Evolutionary conservation across 2,329 filamentous ascomycete species (phyloP).

Genomic region (Mollisiaceae sp.): DNA sequence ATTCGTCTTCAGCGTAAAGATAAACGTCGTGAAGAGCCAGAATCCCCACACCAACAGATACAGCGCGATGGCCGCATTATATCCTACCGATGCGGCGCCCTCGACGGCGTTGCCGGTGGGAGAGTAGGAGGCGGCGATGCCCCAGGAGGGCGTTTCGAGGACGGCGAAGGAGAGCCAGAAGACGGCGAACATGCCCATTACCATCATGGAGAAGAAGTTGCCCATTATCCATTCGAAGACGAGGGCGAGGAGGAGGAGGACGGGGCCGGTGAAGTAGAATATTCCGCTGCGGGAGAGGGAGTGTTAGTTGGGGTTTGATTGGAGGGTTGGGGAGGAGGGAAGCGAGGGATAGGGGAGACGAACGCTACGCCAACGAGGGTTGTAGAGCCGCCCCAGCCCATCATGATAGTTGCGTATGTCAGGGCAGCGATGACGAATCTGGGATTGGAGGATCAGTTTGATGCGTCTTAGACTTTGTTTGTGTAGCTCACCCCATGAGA

Average conservation of each 20-base stretch:
- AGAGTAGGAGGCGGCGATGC: conserved; percentile 50
- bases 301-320: not conserved
- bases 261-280: conserved; percentile 46
- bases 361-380: conserved; percentile 27
- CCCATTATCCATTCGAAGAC: conserved; percentile 60
- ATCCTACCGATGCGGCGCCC: conserved; percentile 49
- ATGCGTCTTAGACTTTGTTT: not conserved
- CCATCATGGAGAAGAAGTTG: conserved; percentile 58
- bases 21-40: conserved; percentile 55
- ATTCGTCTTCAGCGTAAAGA: conserved; percentile 58
- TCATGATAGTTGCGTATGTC: conserved; percentile 30
- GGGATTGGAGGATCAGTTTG: not conserved
- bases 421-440: conserved; percentile 46
- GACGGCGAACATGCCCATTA: conserved; percentile 56
- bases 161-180: conserved; percentile 57
- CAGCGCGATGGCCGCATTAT: conserved; percentile 54
- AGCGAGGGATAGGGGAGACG: not conserved
- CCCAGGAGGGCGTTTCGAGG: conserved; percentile 54
- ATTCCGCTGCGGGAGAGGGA: conserved; percentile 27
- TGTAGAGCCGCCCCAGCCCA: conserved; percentile 36
- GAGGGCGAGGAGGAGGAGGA: conserved; percentile 52
- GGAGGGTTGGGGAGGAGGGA: too few species aligned
- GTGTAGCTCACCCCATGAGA: conserved; percentile 30
- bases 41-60: conserved; percentile 60
- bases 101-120: conserved; percentile 49